Base-by-base conservation (phyloP, 805 yeast genomes). In the Yamadazyma akitaensis region DNA sequence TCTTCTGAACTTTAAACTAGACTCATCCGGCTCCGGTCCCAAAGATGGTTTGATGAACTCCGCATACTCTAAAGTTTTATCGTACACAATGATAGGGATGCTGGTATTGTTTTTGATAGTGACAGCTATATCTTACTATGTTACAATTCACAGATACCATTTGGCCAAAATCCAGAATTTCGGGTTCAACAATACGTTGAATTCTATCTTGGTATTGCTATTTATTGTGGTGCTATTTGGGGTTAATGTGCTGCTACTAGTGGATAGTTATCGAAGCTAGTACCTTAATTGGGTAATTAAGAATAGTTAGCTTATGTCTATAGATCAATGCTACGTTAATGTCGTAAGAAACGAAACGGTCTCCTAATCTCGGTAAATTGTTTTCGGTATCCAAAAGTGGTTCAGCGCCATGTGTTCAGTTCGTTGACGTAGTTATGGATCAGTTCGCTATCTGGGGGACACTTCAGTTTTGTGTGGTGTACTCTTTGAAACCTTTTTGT, bases 101-200 rank as follows among this genome's bases (percentile, higher is more conserved):
- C 65, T 80, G 25, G 47, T 73, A n/a, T 53, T 61, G 3, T 61
- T 72, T 2, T 57, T 76, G 46, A 44, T 68, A 5, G 49, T 74
- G 10, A 67, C 76, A 16, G 72, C 67, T 0, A 45, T 67, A 16
- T 72, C 73, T 51, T 79, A 79, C 53, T 60, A 68, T 44, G 60
- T 65, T 13, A 71, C 81, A 0, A 65, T 78, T n/a, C 51, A 67
- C 40, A 59, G 73, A 41, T 78, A 76, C 52, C 68, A 76, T 16
- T 56, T 64, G 25, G 70, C 67, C 41, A 67, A 67, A 48, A 73
- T 77, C 21, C 58, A 64, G 50, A 68, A 49, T 44, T 50, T 50
- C 38, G 56, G 69, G 37, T 62, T 65, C 44, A 60, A 58, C 44
- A 63, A 60, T 41, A 21, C 30, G 18, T 12, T 43, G n/a, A 50